phyloP scores from a whole-genome alignment of 306 rosid species.

The Lathyrus oleraceus region DNA sequence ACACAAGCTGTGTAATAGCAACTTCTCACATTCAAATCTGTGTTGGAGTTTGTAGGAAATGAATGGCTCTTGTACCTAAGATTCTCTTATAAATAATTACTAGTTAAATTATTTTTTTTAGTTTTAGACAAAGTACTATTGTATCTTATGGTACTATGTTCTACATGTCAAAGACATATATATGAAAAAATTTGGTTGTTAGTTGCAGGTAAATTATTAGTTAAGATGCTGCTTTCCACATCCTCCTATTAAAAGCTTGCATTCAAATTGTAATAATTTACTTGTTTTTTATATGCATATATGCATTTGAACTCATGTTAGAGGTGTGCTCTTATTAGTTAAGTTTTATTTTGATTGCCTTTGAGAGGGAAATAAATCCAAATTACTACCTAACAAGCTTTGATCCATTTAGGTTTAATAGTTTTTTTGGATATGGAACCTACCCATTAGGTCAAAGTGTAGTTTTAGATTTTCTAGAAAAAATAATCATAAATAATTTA shows the following conservation, averaged over 20 bases:
- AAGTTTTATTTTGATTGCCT: background rate
- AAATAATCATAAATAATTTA: background rate
- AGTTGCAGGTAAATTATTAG: background rate
- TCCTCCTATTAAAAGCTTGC: background rate
- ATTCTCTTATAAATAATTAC: slow-evolving; percentile 42
- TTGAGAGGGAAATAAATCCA: slow-evolving; percentile 13
- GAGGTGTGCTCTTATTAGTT: background rate
- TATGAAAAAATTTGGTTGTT: slow-evolving; percentile 6
- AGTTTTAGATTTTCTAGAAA: background rate
- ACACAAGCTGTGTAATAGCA: slow-evolving; percentile 70
- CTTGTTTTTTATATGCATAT: background rate
- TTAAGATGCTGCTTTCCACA: background rate
- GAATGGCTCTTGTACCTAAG: slow-evolving; percentile 60
- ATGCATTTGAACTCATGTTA: background rate
- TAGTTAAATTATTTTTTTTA: background rate
- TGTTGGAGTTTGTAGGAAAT: slow-evolving; percentile 62
- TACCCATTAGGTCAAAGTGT: slow-evolving; percentile 5
- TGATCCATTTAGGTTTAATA: background rate
- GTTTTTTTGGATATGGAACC: slow-evolving; percentile 1
- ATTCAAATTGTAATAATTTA: background rate
- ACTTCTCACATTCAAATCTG: slow-evolving; percentile 82
- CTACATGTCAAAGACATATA: background rate
- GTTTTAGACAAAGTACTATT: background rate
- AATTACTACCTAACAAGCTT: background rate
- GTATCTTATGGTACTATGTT: background rate